Evolutionary conservation across 805 yeast species (phyloP).

Genomic region (Priceomyces castillae): DNA sequence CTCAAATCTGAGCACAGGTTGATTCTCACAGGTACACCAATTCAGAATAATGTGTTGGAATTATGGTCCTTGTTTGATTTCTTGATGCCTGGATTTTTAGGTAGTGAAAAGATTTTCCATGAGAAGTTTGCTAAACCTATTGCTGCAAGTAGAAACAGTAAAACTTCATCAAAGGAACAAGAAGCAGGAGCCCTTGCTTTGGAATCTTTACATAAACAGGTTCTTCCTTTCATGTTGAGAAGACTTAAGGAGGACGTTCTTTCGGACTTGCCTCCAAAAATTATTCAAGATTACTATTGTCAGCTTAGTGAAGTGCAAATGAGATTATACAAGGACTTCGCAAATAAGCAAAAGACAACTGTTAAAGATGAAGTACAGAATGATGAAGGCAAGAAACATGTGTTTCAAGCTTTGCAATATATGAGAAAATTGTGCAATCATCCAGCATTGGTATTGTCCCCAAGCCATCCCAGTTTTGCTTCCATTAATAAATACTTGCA

Average conservation of each 20-base stretch:
- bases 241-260: conserved; percentile 94
- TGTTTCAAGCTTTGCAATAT: conserved; percentile 95
- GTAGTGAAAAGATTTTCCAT: conserved; percentile 90
- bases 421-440: conserved; percentile 97
- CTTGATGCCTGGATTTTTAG: conserved; percentile 97
- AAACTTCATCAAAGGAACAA: conserved; percentile 87
- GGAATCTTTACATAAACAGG: conserved; percentile 95
- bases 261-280: conserved; percentile 95
- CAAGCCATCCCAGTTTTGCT: conserved; percentile 75
- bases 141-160: conserved; percentile 86
- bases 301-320: conserved; percentile 90
- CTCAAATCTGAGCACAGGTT: conserved; percentile 85
- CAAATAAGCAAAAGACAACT: conserved; percentile 72
- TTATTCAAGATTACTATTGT: conserved; percentile 97
- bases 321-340: conserved; percentile 84
- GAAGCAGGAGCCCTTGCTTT: conserved; percentile 96
- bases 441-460: conserved; percentile 83
- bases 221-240: conserved; percentile 91
- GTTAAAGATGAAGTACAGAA: conserved; percentile 64
- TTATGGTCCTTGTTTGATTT: conserved; percentile 97
- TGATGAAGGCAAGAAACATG: conserved; percentile 72
- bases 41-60: conserved; percentile 94
- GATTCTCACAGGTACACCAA: conserved; percentile 94
- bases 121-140: conserved; percentile 98
- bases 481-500: conserved; percentile 64